Percentiles rank a stretch among this genome's conserved stretches.
Conservation (phyloP, 306 rosid species). For the Gleditsia sinensis region DNA sequence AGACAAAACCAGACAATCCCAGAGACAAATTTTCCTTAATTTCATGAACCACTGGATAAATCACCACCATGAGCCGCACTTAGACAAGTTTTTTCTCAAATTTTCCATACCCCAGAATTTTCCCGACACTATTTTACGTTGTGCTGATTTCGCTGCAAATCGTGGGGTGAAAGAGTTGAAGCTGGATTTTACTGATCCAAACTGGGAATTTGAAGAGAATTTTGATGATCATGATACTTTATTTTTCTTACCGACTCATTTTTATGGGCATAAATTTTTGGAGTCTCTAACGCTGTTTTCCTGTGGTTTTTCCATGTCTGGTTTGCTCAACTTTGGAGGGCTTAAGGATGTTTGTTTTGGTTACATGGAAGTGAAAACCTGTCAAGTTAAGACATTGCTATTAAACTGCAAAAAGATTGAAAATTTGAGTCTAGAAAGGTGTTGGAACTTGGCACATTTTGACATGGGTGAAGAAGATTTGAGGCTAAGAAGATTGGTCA, state of each 20-base stretch:
- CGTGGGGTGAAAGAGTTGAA: neutral
- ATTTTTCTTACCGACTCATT: neutral
- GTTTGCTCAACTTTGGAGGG: neutral
- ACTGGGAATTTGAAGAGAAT: neutral
- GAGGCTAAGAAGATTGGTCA: constrained; percentile 19
- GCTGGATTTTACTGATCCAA: constrained; percentile 33
- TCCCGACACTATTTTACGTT: neutral
- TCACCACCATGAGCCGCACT: neutral
- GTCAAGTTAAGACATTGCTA: neutral
- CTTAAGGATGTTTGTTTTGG: constrained; percentile 39
- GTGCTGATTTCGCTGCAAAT: neutral
- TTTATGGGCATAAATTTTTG: neutral
- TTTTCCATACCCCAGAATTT: neutral
- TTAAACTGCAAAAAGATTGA: neutral
- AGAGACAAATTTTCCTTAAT: constrained; percentile 9
- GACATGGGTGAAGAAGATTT: neutral
- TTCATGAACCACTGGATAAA: constrained; percentile 2
- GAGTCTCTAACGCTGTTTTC: constrained; percentile 27
- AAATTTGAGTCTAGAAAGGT: constrained; percentile 25
- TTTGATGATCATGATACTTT: neutral
- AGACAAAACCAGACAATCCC: neutral
- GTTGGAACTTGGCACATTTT: constrained; percentile 21
- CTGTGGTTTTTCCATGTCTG: neutral
- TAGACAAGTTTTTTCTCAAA: constrained; percentile 22
- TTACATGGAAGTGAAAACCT: neutral